Base-by-base conservation (phyloP, 768 basidiomycete species). In the Lactifluus hygrophoroides region DNA sequence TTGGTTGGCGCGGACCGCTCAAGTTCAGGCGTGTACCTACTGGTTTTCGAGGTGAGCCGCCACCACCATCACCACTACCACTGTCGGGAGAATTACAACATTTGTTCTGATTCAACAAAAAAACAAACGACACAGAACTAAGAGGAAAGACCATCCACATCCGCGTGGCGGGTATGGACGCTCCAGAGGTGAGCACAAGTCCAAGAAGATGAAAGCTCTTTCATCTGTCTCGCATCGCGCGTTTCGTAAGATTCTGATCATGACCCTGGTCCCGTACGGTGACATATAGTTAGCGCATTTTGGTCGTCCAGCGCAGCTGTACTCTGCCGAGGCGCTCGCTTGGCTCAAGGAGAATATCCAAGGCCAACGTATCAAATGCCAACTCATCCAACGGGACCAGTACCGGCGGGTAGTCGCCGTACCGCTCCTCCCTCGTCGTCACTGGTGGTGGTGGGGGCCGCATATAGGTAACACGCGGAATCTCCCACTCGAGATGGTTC, bases 91-190 rank as follows among this genome's bases (percentile, higher is more conserved):
- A 17, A 17, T 17, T 32, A 32, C n/a, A 43, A 43, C 11, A 21
- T 6, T 17, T 17, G 17, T 17, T 16, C 16, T 16, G 11, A 1
- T 25, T 32, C 40, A 30, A 27, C 25, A 16, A 44, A 16, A 44
- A 13, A 19, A 43, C 10, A 32, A 23, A 32, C 3, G 50, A 49
- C 16, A 23, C 49, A 91, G 92, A 82, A 0, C 75, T 94, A 47
- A 88, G 82, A 67, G 81, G 85, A 60, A 74, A 91, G 64, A 96
- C 94, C 2, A 75, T 97, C 17, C 86, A 90, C 66, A 83, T 98
- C 28, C 83, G 94, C 14, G 81, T 98, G 28, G 90, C 90, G 14
- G 94, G 91, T 0, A 83, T 93, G 5, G 94, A 98, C 68, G 94
- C 94, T 1, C 94, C 94, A 0, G 94, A 98, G 77, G 91, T 88